phyloP scores from a whole-genome alignment of 495 filamentous ascomycete species.

The Hypoxylon trugodes region DNA sequence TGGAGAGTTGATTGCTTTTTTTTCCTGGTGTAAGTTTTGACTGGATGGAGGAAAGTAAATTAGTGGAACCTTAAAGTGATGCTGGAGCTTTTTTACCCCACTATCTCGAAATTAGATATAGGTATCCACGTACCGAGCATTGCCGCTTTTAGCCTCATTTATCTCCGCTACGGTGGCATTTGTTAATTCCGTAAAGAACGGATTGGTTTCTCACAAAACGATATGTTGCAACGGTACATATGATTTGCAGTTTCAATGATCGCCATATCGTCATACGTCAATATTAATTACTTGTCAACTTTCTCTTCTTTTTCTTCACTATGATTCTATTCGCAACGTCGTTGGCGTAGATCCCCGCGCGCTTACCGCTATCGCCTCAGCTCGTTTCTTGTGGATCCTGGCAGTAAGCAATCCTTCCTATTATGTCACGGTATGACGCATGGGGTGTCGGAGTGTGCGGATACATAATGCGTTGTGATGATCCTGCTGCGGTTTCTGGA shows the following conservation, averaged over 20 bases:
- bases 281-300: background rate
- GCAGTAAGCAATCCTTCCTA: no score
- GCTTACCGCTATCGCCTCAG: background rate
- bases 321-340: background rate
- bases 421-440: background rate
- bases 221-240: no score
- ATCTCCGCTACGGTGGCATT: no score
- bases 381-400: background rate
- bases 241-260: no score
- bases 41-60: slow-evolving; percentile 9
- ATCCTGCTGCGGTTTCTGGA: no score
- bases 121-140: background rate
- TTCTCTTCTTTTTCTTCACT: background rate
- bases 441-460: background rate
- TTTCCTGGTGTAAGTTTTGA: background rate
- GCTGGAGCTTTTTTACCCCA: slow-evolving; percentile 13
- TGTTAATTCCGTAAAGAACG: no score
- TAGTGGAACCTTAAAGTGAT: slow-evolving; percentile 20
- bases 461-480: background rate
- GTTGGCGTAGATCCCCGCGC: no score
- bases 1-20: slow-evolving; percentile 27
- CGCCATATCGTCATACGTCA: no score
- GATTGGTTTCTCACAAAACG: no score
- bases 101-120: background rate
- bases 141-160: slow-evolving; percentile 15